A percentile compares a stretch with the other conserved stretches of the same genome.
Conservation (phyloP, 441 rosid species). For the Bocquillonia castaneifolia region DNA sequence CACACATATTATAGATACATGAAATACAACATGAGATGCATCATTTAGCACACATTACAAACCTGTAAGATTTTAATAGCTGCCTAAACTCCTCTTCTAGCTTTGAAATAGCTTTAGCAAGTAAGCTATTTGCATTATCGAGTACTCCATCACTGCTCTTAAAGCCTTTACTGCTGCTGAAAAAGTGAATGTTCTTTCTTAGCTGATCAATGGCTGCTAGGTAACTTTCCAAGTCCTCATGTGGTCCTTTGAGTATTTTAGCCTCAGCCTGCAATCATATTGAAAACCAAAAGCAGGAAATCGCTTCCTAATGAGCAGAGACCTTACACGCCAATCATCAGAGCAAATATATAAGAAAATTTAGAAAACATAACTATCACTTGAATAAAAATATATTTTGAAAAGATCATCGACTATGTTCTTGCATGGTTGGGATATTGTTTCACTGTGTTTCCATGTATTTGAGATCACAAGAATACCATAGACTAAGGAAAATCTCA, state of each 20-base stretch:
- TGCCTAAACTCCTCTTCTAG: conserved; percentile 93
- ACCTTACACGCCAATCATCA: background rate
- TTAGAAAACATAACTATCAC: background rate
- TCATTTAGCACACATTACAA: conserved; percentile 21
- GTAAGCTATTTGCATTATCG: conserved; percentile 63
- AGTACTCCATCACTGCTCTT: conserved; percentile 67
- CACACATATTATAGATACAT: conserved; percentile 1
- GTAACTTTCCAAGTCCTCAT: conserved; percentile 88
- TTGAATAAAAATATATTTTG: too few species aligned
- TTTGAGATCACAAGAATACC: background rate
- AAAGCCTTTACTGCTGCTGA: conserved; percentile 61
- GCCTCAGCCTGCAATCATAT: conserved; percentile 66
- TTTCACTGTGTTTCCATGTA: background rate
- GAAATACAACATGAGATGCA: background rate
- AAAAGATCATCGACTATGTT: too few species aligned
- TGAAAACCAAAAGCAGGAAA: conserved; percentile 13
- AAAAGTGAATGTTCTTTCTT: conserved; percentile 61
- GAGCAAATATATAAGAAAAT: background rate
- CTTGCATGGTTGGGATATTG: background rate
- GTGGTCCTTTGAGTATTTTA: conserved; percentile 85
- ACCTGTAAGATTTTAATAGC: conserved; percentile 78
- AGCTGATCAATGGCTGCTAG: conserved; percentile 82
- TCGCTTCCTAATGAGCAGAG: background rate
- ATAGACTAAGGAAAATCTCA: background rate
- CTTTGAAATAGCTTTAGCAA: conserved; percentile 85